Conservation (phyloP, 1,139 yeast species). For the Hyphopichia fennica region DNA sequence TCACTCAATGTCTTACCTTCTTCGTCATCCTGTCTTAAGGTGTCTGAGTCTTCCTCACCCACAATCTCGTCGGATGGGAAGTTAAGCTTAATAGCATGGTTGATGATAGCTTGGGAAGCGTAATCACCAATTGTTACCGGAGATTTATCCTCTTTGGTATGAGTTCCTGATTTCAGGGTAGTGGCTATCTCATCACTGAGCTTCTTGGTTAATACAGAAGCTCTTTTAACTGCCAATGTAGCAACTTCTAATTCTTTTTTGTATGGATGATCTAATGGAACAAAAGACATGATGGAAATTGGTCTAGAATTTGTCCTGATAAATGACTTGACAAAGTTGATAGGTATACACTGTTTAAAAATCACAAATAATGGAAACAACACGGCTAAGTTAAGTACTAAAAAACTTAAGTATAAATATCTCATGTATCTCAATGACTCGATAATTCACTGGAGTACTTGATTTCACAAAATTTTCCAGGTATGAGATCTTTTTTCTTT, state of each 20-base stretch:
- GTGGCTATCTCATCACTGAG: conserved; percentile 68
- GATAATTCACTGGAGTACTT: not conserved
- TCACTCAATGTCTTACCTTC: conserved; percentile 33
- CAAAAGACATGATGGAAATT: conserved; percentile 9
- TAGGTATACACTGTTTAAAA: conserved; percentile 6
- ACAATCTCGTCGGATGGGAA: conserved; percentile 87
- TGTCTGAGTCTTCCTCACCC: conserved; percentile 89
- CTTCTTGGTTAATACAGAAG: conserved; percentile 71
- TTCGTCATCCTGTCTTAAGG: conserved; percentile 50
- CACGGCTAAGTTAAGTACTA: not conserved
- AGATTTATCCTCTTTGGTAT: conserved; percentile 83
- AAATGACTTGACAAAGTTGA: not conserved
- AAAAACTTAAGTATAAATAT: not conserved
- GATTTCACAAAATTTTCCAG: not conserved
- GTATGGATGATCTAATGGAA: conserved; percentile 26
- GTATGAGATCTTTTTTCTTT: not conserved
- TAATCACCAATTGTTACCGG: conserved; percentile 98
- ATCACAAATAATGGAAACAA: conserved; percentile 1
- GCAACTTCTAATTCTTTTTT: conserved; percentile 72
- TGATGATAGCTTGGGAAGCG: conserved; percentile 92
- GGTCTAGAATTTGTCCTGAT: not conserved
- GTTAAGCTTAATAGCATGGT: conserved; percentile 72
- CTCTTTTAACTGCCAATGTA: conserved; percentile 85
- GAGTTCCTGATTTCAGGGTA: conserved; percentile 57
- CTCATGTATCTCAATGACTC: not conserved